Base-by-base conservation (phyloP, 2,329 filamentous ascomycete species). In the Diaporthe batatas region DNA sequence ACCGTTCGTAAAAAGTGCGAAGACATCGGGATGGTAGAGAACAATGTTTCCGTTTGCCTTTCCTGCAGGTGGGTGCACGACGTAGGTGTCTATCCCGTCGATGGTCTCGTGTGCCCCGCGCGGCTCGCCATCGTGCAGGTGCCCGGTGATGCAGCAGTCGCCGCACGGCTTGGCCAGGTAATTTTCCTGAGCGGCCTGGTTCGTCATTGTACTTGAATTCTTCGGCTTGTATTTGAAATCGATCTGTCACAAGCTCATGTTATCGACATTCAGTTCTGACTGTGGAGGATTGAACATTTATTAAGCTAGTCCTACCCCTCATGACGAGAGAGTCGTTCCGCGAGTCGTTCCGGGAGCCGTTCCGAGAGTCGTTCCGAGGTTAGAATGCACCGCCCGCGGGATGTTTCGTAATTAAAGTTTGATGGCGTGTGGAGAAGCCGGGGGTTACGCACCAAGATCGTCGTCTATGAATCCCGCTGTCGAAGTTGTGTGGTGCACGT, bases 21-120 rank as follows among this genome's bases (percentile, higher is more conserved):
- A 85, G 8, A 85, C 82, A 72, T 86, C 84, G 0, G 84, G 83
- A 73, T 84, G 86, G 77, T 84, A 86, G 3, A 86, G 77, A 2
- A 86, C 64, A 36, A 86, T 76, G 72, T 85, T 77, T 0, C 83
- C 84, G 72, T 85, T 85, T 1, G 78, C 72, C 32, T 78, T 80
- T 4, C 55, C 71, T 2, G 3, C 25, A 1, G 68, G 76, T n/a
- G 73, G 75, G 3, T 59, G 32, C 78, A 80, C 73, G 25, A 85
- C 77, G 72, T 85, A 85, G 0, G 83, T 84, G 25, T 82, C 79
- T 1, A 84, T 76, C 3, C 78, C 80, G n/a, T 77, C 76, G 42
- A 85, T 77, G 0, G 75, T 79, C 34, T 79, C 78, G 16, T 79
- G 77, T 1, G 70, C 75, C 2, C 84, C 84, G 54, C 79, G 76